Evolutionary conservation across 2,329 filamentous ascomycete species (phyloP).

Genomic region (Meredithiella fracta): DNA sequence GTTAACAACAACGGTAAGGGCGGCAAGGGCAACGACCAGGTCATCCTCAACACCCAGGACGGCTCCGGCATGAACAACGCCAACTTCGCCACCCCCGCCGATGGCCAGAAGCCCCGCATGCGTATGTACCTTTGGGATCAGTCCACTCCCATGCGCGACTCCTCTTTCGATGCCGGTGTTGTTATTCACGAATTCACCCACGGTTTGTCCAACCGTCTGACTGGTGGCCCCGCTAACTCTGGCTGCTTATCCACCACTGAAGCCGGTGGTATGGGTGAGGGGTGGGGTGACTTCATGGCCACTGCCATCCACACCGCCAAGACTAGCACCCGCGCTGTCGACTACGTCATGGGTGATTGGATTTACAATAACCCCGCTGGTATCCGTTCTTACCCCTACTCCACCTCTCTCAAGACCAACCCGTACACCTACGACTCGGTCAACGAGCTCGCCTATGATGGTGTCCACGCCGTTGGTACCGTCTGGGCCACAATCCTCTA

Average conservation of each 20-base stretch:
- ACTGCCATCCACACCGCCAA: slow-evolving; percentile 32
- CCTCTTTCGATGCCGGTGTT: slow-evolving; percentile 41
- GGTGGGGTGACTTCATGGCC: slow-evolving; percentile 41
- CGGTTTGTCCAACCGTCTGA: slow-evolving; percentile 40
- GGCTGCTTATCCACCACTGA: slow-evolving; percentile 32
- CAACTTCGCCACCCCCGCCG: slow-evolving; percentile 37
- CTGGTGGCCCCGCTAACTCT: slow-evolving; percentile 38
- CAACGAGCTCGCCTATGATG: slow-evolving; percentile 21
- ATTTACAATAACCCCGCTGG: slow-evolving; percentile 27
- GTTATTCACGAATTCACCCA: slow-evolving; percentile 44
- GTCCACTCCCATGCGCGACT: slow-evolving; percentile 33
- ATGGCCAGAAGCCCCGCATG: slow-evolving; percentile 37
- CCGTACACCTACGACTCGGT: slow-evolving; percentile 32
- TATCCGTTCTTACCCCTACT: slow-evolving; percentile 35
- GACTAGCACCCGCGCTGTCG: slow-evolving; percentile 27
- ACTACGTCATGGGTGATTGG: slow-evolving; percentile 36
- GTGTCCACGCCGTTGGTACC: slow-evolving; percentile 33
- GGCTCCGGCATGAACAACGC: slow-evolving; percentile 39
- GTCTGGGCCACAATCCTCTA: slow-evolving; percentile 38
- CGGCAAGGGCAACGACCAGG: slow-evolving; percentile 33
- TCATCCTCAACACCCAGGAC: slow-evolving; percentile 41
- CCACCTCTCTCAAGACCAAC: slow-evolving; percentile 32
- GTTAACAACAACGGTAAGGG: slow-evolving; percentile 37
- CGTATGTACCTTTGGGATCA: slow-evolving; percentile 40
- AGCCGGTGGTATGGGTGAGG: slow-evolving; percentile 40